These are phyloP conservation scores for Coniochaeta sp. DNA, from an alignment of 2,329 filamentous ascomycete genomes.

Conservation along the genomic window DNA sequence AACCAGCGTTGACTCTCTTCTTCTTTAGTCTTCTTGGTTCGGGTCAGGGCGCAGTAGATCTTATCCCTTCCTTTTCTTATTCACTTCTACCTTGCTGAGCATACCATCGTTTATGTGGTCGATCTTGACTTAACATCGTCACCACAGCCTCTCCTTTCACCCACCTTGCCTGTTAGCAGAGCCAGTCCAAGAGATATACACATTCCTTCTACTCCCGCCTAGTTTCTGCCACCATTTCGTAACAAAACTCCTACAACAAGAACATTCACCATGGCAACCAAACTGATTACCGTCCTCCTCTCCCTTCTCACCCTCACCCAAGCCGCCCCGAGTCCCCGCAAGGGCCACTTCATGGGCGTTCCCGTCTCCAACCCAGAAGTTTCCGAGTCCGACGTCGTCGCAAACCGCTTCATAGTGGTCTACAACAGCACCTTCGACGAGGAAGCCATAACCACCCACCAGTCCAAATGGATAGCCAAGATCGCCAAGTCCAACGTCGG, in stretches of 20 bases:
- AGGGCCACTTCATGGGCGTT: conserved; percentile 25
- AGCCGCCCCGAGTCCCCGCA: conserved; percentile 13
- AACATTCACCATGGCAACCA: conserved; percentile 13
- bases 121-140: background rate
- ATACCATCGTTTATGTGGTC: background rate
- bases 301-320: conserved; percentile 12
- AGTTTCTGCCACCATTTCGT: background rate
- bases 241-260: background rate
- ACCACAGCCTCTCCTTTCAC: background rate
- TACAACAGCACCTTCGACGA: conserved; percentile 48
- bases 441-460: conserved; percentile 40
- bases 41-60: background rate
- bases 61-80: background rate
- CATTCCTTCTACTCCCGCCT: conserved; percentile 1
- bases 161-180: background rate
- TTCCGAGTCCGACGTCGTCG: conserved; percentile 37
- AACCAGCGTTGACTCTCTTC: background rate
- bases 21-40: background rate
- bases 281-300: conserved; percentile 14
- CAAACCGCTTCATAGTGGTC: conserved; percentile 56
- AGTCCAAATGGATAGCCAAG: conserved; percentile 36
- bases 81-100: background rate
- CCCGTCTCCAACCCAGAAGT: conserved; percentile 38
- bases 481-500: conserved; percentile 50
- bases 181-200: background rate